These are phyloP conservation scores for Picea sitchensis DNA, from an alignment of 75 land plant species.

Conservation along the genomic window DNA sequence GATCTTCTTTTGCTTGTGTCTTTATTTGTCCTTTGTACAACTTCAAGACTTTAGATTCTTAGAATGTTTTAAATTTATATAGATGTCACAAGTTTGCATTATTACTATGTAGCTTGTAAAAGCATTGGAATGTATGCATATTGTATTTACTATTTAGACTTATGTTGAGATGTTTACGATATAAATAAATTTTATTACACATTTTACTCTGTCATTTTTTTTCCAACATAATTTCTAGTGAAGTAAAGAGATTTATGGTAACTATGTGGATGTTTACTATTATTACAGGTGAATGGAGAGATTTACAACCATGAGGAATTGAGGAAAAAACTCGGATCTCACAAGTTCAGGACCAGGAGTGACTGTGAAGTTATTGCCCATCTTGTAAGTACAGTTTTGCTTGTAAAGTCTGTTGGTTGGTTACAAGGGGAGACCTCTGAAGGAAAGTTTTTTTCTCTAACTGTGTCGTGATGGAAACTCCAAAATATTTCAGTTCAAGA, in stretches of 20 bases:
- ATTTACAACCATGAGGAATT: constrained; percentile 91
- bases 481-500: too few species aligned
- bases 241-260: background rate
- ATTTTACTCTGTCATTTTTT: background rate
- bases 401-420: too few species aligned
- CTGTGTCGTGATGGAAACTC: too few species aligned
- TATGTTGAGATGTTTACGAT: background rate
- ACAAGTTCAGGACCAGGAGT: constrained; percentile 80
- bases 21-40: too few species aligned
- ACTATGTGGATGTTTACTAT: background rate
- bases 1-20: too few species aligned
- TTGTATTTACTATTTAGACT: background rate
- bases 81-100: too few species aligned
- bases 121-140: too few species aligned
- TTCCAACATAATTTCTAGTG: background rate
- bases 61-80: too few species aligned
- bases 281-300: constrained; percentile 90
- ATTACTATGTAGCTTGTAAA: too few species aligned
- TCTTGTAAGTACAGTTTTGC: constrained; percentile 54
- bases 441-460: too few species aligned
- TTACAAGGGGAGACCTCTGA: too few species aligned
- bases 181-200: background rate
- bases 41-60: too few species aligned
- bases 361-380: constrained; percentile 99
- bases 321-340: constrained; percentile 48